These are phyloP conservation scores for Puya raimondii DNA, from an alignment of 176 grass and related monocot species.

Conservation along the genomic window DNA sequence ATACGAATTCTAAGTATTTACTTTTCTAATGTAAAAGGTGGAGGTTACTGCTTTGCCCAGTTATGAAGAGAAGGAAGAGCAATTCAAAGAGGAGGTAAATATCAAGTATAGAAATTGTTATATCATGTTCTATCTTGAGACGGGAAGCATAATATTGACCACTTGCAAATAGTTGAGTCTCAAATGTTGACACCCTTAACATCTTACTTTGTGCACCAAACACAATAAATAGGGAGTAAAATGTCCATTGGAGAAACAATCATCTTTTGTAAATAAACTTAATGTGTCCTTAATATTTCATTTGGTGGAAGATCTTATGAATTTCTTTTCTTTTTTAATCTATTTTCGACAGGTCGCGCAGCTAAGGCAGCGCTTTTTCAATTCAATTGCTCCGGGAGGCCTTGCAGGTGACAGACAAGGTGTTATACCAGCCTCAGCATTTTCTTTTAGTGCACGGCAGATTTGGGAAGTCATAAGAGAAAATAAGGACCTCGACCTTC, in stretches of 20 bases:
- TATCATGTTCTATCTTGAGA: too few relatives aligned
- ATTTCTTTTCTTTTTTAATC: conserved; percentile 16
- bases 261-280: not conserved
- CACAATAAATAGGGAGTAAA: too few relatives aligned
- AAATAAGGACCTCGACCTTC: conserved; percentile 97
- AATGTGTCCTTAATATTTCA: not conserved
- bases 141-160: too few relatives aligned
- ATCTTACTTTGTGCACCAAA: too few relatives aligned
- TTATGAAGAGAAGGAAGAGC: conserved; percentile 83
- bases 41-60: conserved; percentile 74
- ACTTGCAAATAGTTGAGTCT: too few relatives aligned
- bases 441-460: conserved; percentile 70
- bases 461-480: conserved; percentile 87
- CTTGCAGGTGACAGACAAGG: conserved; percentile 86
- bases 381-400: conserved; percentile 66
- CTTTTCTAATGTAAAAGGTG: conserved; percentile 52
- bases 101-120: not conserved
- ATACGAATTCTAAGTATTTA: conserved; percentile 10
- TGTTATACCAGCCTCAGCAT: conserved; percentile 81
- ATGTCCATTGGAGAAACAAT: not conserved
- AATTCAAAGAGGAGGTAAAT: conserved; percentile 76
- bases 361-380: conserved; percentile 60
- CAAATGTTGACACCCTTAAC: too few relatives aligned
- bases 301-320: not conserved
- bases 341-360: conserved; percentile 44